Evolutionary conservation across 768 basidiomycete genomes (phyloP).

Genomic region (Aureoboletus auriporus): DNA sequence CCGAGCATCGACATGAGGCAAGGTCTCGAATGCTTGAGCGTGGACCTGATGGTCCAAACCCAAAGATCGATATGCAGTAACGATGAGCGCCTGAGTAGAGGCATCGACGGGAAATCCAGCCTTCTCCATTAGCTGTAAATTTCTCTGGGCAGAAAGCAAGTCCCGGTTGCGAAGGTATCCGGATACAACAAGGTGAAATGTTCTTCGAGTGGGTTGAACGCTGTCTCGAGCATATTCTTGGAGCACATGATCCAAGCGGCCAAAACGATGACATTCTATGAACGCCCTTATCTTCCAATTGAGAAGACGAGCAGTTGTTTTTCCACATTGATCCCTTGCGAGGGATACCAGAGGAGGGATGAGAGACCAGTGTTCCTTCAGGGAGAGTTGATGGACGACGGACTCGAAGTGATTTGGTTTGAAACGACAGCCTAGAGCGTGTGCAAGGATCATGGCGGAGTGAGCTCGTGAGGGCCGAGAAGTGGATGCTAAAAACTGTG

Average conservation of each 20-base stretch:
- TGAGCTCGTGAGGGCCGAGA: constrained; percentile 39
- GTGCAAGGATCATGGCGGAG: constrained; percentile 44
- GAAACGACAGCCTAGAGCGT: constrained; percentile 45
- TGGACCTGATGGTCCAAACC: constrained; percentile 57
- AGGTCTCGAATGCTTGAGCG: constrained; percentile 42
- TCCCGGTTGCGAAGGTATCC: constrained; percentile 69
- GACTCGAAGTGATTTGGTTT: constrained; percentile 57
- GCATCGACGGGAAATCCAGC: constrained; percentile 52
- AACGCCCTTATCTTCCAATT: constrained; percentile 68
- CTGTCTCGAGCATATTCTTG: constrained; percentile 45
- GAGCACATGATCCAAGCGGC: constrained; percentile 41
- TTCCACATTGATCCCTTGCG: constrained; percentile 46
- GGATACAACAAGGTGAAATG: constrained; percentile 65
- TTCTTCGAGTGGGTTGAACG: constrained; percentile 52
- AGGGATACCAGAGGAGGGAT: constrained; percentile 47
- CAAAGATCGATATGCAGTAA: constrained; percentile 53
- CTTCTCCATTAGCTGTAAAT: constrained; percentile 53
- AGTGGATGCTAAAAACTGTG: constrained; percentile 30
- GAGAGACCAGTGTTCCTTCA: constrained; percentile 44
- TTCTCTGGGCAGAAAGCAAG: constrained; percentile 49
- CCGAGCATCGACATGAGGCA: constrained; percentile 38
- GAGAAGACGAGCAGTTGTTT: constrained; percentile 52
- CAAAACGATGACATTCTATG: constrained; percentile 50
- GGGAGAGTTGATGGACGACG: constrained; percentile 47
- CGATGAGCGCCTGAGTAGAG: constrained; percentile 58